Base-by-base conservation (phyloP, 2,329 filamentous ascomycete species). In the Rasamsonia emersonii region DNA sequence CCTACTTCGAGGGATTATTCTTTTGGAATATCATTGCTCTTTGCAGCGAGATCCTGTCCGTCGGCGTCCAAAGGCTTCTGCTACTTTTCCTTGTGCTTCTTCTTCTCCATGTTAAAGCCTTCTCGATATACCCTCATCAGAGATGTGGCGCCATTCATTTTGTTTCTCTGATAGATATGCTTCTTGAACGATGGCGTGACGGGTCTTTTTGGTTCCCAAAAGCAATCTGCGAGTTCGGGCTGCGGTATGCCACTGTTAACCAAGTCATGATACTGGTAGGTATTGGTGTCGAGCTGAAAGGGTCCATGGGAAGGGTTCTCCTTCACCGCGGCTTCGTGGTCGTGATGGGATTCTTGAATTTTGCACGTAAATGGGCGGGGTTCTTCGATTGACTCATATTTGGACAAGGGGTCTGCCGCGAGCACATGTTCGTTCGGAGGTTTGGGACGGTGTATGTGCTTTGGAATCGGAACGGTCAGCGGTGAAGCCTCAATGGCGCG, bases 401-500 rank as follows among this genome's bases (percentile, higher is more conserved):
- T 37, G 34, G 28, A 13, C 18, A 18, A 16, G 9, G 23, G 29
- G 11, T 26, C 32, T 28, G 8, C 29, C 11, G 13, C 13, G 3
- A 32, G 18, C 13, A 11, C 23, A 18, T 24, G 16, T 5, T 28
- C 20, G n/a, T 29, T 28, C 8, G 9, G 20, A 14, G 28, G 15
- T 35, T 19, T 25, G 18, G 24, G 32, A 3, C 11, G 23, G 27
- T 25, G 17, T 9, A 8, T 10, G 18, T 27, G 18, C 16, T 30
- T 17, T 4, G 35, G 41, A n/a, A 49, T 33, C 11, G 42, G 30
- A 27, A 58, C 38, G 1, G 26, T 46, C 2, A 58, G 30, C 1
- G 56, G 56, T 0, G 58, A 59, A 3, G 57, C 44, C 7, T 45
- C 39, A 30, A 58, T 42, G 9, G 58, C 58, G 24, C 44, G 40